Percentiles rank a stretch among this genome's conserved stretches.
These are phyloP conservation scores for Cucurbita argyrosperma DNA, from an alignment of 306 rosid genomes.

Conservation along the genomic window DNA sequence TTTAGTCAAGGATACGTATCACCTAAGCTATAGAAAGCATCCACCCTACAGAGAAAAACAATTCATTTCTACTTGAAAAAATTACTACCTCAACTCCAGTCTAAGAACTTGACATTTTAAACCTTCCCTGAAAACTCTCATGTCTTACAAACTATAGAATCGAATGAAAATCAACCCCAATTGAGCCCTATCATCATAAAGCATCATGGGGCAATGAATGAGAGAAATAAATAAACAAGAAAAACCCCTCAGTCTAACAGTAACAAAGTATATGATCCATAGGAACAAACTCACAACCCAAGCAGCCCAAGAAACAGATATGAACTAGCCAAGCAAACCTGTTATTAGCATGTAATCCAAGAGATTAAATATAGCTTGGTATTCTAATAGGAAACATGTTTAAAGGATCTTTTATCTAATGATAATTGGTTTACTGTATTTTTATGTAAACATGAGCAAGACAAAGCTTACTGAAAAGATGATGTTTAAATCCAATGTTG, in stretches of 20 bases:
- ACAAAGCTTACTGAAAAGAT: background rate
- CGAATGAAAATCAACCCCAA: background rate
- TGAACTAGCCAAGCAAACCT: background rate
- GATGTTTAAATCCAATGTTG: background rate
- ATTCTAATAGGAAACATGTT: background rate
- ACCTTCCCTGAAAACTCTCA: background rate
- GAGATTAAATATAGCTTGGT: background rate
- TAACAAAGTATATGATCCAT: background rate
- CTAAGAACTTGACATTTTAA: background rate
- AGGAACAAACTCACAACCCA: background rate
- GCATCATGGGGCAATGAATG: background rate
- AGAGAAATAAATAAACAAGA: background rate
- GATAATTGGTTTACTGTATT: background rate
- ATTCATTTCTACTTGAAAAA: background rate
- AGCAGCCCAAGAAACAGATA: background rate
- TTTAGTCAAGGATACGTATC: background rate
- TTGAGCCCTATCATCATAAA: background rate
- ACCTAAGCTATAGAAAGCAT: background rate
- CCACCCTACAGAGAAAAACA: background rate
- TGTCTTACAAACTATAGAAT: background rate
- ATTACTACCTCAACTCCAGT: background rate
- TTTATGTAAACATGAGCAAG: background rate
- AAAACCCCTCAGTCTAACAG: background rate
- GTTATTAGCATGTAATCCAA: background rate
- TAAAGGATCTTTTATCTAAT: background rate